These are phyloP conservation scores for Fusarium citri DNA, from an alignment of 2,329 filamentous ascomycete species.

Conservation along the genomic window DNA sequence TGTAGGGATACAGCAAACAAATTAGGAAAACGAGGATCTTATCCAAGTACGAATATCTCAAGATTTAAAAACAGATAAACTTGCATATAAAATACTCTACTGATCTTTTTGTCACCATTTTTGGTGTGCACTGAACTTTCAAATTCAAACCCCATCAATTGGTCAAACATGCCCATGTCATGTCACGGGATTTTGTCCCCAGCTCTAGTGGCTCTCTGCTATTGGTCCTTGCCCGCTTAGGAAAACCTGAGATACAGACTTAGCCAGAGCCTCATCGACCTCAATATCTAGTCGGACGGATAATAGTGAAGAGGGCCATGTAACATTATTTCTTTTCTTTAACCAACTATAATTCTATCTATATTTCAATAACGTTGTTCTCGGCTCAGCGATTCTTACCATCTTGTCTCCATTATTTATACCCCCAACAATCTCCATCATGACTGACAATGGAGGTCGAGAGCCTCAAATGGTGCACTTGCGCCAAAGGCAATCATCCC, in stretches of 20 bases:
- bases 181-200: slow-evolving; percentile 41
- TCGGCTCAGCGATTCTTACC: background rate
- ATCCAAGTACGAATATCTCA: background rate
- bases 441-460: slow-evolving; percentile 35
- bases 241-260: slow-evolving; percentile 27
- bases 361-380: background rate
- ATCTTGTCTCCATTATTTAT: background rate
- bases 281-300: slow-evolving; percentile 18
- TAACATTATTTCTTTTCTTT: slow-evolving; percentile 34
- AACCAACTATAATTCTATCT: slow-evolving; percentile 23
- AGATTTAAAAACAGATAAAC: background rate
- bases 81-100: background rate
- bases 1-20: too few relatives aligned
- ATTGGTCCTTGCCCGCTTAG: slow-evolving; percentile 25
- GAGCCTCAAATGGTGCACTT: slow-evolving; percentile 36
- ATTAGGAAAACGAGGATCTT: background rate
- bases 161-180: slow-evolving; percentile 25
- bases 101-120: slow-evolving; percentile 10
- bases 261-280: slow-evolving; percentile 31
- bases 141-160: slow-evolving; percentile 24
- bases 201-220: slow-evolving; percentile 10
- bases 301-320: slow-evolving; percentile 25
- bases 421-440: slow-evolving; percentile 9
- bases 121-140: slow-evolving; percentile 19
- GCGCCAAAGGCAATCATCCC: slow-evolving; percentile 43